Percentiles rank a stretch among this genome's conserved stretches.
Evolutionary conservation across 2,329 filamentous ascomycete species (phyloP).

Genomic region (Fusarium proliferatum): DNA sequence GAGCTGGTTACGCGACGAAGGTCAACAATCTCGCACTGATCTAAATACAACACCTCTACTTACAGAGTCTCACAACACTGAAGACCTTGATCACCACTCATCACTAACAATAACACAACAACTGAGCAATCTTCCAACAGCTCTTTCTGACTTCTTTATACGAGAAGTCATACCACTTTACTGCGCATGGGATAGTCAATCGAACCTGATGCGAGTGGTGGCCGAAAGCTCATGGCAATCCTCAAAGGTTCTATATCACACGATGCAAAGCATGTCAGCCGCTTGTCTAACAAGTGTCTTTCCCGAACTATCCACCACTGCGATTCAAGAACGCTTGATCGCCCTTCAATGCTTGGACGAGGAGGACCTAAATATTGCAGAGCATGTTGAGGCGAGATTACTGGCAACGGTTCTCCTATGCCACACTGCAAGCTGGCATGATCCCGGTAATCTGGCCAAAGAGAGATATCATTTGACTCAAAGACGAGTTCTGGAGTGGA

Average conservation of each 20-base stretch:
- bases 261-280: not conserved
- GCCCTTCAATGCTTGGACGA: not conserved
- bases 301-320: not conserved
- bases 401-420: not conserved
- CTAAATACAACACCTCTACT: not conserved
- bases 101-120: not conserved
- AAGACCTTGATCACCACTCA: accelerated
- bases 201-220: not conserved
- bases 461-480: not conserved
- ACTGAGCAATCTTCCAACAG: not conserved
- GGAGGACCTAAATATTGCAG: accelerated
- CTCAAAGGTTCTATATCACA: not conserved
- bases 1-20: not conserved
- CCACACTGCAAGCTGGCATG: not conserved
- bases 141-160: not conserved
- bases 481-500: not conserved
- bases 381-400: not conserved
- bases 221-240: not conserved
- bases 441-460: not conserved
- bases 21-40: not conserved
- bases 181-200: not conserved
- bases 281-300: not conserved
- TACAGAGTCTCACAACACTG: accelerated
- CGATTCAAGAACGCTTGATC: not conserved
- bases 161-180: not conserved